phyloP scores from a whole-genome alignment of 257 asterid species.

The Primulina tabacum region DNA sequence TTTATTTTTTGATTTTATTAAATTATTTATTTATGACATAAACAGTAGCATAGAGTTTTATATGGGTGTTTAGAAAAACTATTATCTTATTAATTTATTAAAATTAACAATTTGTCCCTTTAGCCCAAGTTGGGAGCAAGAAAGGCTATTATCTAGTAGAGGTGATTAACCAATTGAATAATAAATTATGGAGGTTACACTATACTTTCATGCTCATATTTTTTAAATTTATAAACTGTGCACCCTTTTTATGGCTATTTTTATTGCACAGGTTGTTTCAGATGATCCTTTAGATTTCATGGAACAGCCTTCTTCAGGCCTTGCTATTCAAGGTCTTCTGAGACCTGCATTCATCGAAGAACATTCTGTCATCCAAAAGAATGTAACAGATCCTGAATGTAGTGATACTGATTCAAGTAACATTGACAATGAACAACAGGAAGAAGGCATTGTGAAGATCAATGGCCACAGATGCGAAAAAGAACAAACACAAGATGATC shows the following conservation, averaged over 20 bases:
- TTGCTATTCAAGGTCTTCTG: slow-evolving; percentile 82
- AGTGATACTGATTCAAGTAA: slow-evolving; percentile 33
- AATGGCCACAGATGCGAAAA: slow-evolving; percentile 62
- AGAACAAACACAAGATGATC: slow-evolving; percentile 46
- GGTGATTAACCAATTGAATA: not conserved
- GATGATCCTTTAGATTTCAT: slow-evolving; percentile 86
- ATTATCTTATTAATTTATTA: slow-evolving; percentile 5
- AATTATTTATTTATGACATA: too few species aligned
- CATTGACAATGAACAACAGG: slow-evolving; percentile 39
- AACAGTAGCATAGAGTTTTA: not conserved
- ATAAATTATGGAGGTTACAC: not conserved
- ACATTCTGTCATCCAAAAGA: slow-evolving; percentile 69
- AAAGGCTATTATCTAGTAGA: not conserved
- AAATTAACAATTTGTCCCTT: not conserved
- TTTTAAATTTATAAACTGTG: too few species aligned
- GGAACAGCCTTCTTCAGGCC: slow-evolving; percentile 95
- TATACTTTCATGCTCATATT: not conserved
- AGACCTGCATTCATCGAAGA: slow-evolving; percentile 94
- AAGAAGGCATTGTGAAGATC: slow-evolving; percentile 45
- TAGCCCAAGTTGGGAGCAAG: not conserved
- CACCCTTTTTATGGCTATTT: slow-evolving; percentile 9
- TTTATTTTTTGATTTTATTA: too few species aligned
- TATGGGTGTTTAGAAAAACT: not conserved
- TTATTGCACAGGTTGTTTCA: slow-evolving; percentile 55
- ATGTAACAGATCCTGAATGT: slow-evolving; percentile 48